phyloP scores from a whole-genome alignment of 352 stramenopile genomes.

The Phytophthora hybrid region DNA sequence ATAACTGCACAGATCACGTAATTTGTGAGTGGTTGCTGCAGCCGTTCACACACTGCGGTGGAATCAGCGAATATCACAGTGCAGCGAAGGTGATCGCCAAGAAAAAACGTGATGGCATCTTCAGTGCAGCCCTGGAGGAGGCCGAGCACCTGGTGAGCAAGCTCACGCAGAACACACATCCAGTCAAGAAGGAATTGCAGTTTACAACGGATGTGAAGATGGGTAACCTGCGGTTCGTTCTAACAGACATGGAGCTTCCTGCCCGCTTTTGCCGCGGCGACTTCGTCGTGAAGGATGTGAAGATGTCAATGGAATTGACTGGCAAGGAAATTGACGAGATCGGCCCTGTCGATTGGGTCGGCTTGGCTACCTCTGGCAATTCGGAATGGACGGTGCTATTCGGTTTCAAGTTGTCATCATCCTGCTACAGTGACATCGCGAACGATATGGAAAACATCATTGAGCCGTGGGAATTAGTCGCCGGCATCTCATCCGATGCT shows the following conservation, averaged over 20 bases:
- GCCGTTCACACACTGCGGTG: slow-evolving; percentile 69
- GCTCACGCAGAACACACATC: slow-evolving; percentile 43
- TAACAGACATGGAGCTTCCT: slow-evolving; percentile 68
- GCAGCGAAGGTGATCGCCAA: slow-evolving; percentile 69
- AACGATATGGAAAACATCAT: slow-evolving; percentile 80
- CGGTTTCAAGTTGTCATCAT: slow-evolving; percentile 71
- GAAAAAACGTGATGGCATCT: slow-evolving; percentile 75
- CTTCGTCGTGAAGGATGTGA: slow-evolving; percentile 73
- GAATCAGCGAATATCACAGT: slow-evolving; percentile 77
- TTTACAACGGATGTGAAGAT: slow-evolving; percentile 72
- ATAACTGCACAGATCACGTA: slow-evolving; percentile 42
- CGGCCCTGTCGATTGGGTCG: slow-evolving; percentile 58
- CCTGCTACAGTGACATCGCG: slow-evolving; percentile 75
- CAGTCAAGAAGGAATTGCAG: slow-evolving; percentile 64
- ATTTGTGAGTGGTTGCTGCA: slow-evolving; percentile 69
- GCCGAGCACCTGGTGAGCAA: slow-evolving; percentile 64
- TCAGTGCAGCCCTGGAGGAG: slow-evolving; percentile 61
- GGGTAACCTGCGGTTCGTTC: slow-evolving; percentile 67
- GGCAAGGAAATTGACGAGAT: slow-evolving; percentile 66
- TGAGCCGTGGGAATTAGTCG: slow-evolving; percentile 73
- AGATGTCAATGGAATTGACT: slow-evolving; percentile 60
- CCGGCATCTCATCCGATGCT: slow-evolving; percentile 57
- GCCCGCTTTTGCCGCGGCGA: slow-evolving; percentile 63
- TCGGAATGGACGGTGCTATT: slow-evolving; percentile 72
- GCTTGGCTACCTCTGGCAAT: slow-evolving; percentile 59